Evolutionary conservation across 2,329 filamentous ascomycete genomes (phyloP).

Genomic region (Acrocalymma vagum): DNA sequence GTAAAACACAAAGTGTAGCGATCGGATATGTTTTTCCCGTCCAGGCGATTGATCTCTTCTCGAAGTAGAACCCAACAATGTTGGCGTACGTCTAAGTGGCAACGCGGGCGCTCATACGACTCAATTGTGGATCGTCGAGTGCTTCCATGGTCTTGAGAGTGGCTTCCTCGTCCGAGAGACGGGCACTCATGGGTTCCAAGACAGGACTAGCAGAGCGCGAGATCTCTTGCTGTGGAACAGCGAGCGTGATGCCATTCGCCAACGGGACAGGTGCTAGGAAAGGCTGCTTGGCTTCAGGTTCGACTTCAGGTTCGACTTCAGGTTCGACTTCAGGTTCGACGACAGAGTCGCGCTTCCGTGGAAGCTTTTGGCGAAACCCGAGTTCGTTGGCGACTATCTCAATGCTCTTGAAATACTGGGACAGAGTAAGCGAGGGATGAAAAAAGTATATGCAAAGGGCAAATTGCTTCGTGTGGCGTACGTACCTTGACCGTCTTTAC

Average conservation of each 20-base stretch:
- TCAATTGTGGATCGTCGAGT: slow-evolving; percentile 38
- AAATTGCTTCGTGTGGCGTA: no score
- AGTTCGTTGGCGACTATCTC: slow-evolving; percentile 55
- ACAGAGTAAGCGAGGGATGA: no score
- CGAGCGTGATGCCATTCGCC: slow-evolving; percentile 30
- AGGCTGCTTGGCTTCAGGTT: slow-evolving; percentile 4
- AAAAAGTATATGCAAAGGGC: no score
- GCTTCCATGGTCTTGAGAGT: slow-evolving; percentile 27
- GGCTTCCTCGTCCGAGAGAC: slow-evolving; percentile 35
- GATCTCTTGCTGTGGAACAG: slow-evolving; percentile 38
- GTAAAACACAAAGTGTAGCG: no score
- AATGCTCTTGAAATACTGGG: slow-evolving; percentile 59
- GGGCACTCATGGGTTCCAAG: slow-evolving; percentile 45
- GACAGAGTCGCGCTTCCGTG: slow-evolving; percentile 45
- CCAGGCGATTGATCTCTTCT: no score
- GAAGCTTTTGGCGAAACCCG: slow-evolving; percentile 55
- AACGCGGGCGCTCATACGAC: slow-evolving; percentile 43
- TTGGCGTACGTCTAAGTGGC: no score
- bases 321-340: slow-evolving; percentile 34
- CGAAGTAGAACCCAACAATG: no score
- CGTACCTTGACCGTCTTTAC: slow-evolving; percentile 53
- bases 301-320: no score
- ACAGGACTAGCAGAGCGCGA: slow-evolving; percentile 43
- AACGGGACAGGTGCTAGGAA: slow-evolving; percentile 21
- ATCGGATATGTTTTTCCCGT: no score